These are phyloP conservation scores for Dioscorea dumetorum DNA, from an alignment of 106 monocot species.

Conservation along the genomic window DNA sequence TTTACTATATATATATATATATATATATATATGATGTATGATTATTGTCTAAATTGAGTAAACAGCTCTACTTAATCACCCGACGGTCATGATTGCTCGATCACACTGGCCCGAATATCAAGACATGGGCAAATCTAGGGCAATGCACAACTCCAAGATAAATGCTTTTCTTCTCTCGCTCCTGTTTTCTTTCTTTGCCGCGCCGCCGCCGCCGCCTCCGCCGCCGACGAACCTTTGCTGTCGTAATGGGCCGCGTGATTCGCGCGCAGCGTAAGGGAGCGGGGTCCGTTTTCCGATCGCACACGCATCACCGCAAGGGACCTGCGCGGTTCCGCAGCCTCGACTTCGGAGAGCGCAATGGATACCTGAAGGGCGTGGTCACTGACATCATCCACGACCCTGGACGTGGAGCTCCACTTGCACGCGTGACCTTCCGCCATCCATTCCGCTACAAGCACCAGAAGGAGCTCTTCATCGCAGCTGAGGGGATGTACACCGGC, in stretches of 20 bases:
- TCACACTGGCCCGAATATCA: background rate
- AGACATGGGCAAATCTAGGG: background rate
- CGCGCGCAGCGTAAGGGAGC: constrained; percentile 16
- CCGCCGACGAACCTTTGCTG: background rate
- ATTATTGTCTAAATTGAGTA: no score
- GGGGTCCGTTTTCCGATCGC: constrained; percentile 11
- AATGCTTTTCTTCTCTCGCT: background rate
- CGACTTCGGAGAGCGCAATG: constrained; percentile 16
- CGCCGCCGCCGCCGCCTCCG: background rate
- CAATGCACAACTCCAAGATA: background rate
- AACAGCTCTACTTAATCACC: no score
- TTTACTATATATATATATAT: no score
- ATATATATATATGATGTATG: no score
- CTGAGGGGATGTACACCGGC: constrained; percentile 19
- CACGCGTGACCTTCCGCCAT: constrained; percentile 10
- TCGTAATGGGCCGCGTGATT: constrained; percentile 10
- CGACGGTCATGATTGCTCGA: no score
- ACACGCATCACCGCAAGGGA: constrained; percentile 18
- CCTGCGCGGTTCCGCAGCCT: constrained; percentile 14
- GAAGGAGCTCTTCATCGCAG: constrained; percentile 22
- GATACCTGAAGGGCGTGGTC: constrained; percentile 20
- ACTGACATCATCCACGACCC: constrained; percentile 19
- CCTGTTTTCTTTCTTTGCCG: no score
- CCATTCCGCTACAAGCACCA: constrained; percentile 15
- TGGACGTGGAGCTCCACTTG: constrained; percentile 15